Conservation (phyloP, 345 rosid species). For the Arabidopsis suecica region DNA sequence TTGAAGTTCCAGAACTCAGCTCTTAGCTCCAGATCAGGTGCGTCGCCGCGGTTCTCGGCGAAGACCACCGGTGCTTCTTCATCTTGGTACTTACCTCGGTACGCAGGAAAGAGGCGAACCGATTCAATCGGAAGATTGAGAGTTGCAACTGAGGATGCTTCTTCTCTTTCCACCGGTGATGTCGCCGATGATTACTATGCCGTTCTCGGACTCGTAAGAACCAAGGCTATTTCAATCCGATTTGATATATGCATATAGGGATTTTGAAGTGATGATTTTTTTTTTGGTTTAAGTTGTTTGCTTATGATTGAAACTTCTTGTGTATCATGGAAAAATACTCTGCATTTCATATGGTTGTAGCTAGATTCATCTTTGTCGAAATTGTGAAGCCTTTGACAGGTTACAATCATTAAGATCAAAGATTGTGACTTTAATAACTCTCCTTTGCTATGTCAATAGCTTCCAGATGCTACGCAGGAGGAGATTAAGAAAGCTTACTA, state of each 20-base stretch:
- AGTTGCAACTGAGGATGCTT: constrained; percentile 60
- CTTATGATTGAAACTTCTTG: not conserved
- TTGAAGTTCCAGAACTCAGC: constrained; percentile 62
- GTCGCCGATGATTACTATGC: constrained; percentile 85
- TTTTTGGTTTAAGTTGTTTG: not conserved
- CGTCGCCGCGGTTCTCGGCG: constrained; percentile 47
- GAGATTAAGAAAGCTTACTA: constrained; percentile 96
- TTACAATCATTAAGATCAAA: not conserved
- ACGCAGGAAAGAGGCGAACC: constrained; percentile 46
- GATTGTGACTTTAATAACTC: constrained; percentile 4
- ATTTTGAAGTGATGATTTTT: not conserved
- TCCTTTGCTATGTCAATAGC: constrained; percentile 41
- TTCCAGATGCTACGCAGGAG: constrained; percentile 84
- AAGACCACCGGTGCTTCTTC: constrained; percentile 37
- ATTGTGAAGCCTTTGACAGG: not conserved
- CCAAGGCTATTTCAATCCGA: not conserved
- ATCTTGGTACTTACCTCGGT: constrained; percentile 44
- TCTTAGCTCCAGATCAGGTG: constrained; percentile 42
- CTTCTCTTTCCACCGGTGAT: constrained; percentile 52
- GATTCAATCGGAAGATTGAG: constrained; percentile 46
- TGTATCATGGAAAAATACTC: not conserved
- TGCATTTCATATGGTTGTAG: not conserved
- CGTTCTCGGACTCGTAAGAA: constrained; percentile 80
- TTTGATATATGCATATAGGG: not conserved
- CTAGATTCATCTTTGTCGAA: not conserved